Evolutionary conservation across 352 stramenopile genomes (phyloP), one percentile per base, ranked within the genome.

Genomic region (Lagenidium giganteum): DNA sequence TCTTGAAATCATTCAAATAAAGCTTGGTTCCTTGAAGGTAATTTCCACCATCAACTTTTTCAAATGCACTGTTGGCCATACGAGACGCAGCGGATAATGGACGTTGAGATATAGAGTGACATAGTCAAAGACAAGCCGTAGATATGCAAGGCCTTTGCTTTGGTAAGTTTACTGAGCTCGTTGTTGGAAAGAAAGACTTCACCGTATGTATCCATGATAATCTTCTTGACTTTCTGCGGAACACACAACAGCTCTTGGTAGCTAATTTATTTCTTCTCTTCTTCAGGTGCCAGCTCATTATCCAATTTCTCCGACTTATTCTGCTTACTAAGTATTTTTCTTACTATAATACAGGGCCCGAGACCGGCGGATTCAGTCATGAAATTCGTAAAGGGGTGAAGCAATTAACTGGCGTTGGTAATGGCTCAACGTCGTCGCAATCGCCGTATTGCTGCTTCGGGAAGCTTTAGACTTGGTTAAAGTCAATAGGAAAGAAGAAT

Each of bases 51-150:
- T 55, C 38, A 9, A 24, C 23, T 24, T 18, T 21, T 24, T 1
- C 12, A 20, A 55, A 17, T 1, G 3, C 23, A 55, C 47, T 9
- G 6, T 55, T 5, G 47, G 39, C 47, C 47, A 55, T 29, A 55
- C 47, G 8, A 55, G 39, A 36, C 47, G 47, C 18, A 55, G 20
- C 11, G 47, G 47, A 40, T 55, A 48, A 48, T 55, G 47, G 3
- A 55, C 38, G 24, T 55, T 55, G 23, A 55, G 26, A 20, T 17
- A 55, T 22, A 55, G 33, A 6, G 47, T 55, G 24, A 55, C 26
- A 33, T 55, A 55, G 31, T 55, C 47, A 43, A 55, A 55, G n/a
- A 55, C 20, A 25, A 55, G 31, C 37, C 42, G 47, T n/a, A 55
- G 38, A 11, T 48, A 55, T 1, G 33, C 39, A 49, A 39, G 16